A percentile compares a stretch with the other conserved stretches of the same genome.
Evolutionary conservation across 805 yeast genomes (phyloP).

Genomic region (Ogataea parapolymorpha): DNA sequence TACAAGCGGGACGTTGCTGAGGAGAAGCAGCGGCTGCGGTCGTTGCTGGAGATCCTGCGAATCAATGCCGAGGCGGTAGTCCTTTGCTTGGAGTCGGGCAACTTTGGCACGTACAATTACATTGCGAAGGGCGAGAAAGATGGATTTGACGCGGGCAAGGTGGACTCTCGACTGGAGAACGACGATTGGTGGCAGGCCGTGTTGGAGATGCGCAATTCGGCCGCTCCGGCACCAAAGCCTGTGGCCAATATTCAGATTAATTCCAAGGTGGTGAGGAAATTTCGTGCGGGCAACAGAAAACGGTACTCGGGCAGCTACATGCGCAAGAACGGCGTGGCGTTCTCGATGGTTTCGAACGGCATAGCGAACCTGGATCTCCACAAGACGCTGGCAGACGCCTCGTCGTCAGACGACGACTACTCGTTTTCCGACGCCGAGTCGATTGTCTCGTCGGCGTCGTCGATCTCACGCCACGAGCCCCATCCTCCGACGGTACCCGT

Average conservation of each 20-base stretch:
- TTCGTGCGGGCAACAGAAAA: constrained; percentile 34
- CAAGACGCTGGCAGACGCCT: constrained; percentile 21
- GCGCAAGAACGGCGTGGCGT: constrained; percentile 74
- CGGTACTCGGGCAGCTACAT: constrained; percentile 58
- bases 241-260: constrained; percentile 22
- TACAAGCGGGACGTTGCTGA: constrained; percentile 62
- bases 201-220: constrained; percentile 47
- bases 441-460: constrained; percentile 17
- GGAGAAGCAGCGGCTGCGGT: constrained; percentile 60
- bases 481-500: background rate
- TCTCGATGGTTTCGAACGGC: constrained; percentile 68
- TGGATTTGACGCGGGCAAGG: constrained; percentile 35
- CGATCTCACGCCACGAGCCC: constrained; percentile 10
- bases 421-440: constrained; percentile 27
- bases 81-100: constrained; percentile 58
- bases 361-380: constrained; percentile 36
- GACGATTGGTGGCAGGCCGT: constrained; percentile 88
- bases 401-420: constrained; percentile 27
- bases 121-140: constrained; percentile 66
- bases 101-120: constrained; percentile 62
- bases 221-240: constrained; percentile 6
- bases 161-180: constrained; percentile 48
- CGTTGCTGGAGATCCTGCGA: constrained; percentile 70
- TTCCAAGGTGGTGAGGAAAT: constrained; percentile 26
- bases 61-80: constrained; percentile 82